Conservation (phyloP, 768 basidiomycete species). For the Mycena albidolilacea region DNA sequence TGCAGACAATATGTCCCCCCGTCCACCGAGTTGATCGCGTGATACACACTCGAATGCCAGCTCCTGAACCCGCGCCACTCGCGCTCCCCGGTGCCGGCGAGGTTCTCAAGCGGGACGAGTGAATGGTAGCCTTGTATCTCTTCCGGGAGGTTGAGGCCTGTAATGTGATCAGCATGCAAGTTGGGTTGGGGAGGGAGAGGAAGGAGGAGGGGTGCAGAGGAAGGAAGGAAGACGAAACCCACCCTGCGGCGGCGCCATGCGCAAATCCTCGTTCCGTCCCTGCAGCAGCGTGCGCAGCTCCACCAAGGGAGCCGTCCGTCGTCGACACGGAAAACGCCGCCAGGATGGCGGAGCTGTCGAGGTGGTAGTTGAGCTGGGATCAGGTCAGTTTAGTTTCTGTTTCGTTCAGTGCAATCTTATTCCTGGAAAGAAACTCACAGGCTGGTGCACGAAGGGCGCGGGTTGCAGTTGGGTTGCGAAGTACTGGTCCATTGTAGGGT, state of each 20-base stretch:
- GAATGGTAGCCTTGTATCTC: too few species aligned
- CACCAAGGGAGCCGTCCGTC: conserved; percentile 55
- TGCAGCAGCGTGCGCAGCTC: conserved; percentile 62
- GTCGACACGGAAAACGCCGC: conserved; percentile 64
- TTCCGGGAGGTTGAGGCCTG: too few species aligned
- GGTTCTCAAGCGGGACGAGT: too few species aligned
- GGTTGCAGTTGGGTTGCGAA: conserved; percentile 61
- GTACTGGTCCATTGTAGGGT: conserved; percentile 51
- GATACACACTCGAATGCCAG: too few species aligned
- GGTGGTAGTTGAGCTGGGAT: conserved; percentile 88
- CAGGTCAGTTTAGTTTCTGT: conserved; percentile 4
- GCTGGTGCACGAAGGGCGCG: conserved; percentile 74
- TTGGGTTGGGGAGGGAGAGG: too few species aligned
- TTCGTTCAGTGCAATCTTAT: too few species aligned
- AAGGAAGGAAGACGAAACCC: conserved; percentile 6
- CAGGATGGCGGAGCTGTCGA: conserved; percentile 84
- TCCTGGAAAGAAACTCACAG: conserved; percentile 58
- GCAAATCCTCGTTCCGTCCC: conserved; percentile 77
- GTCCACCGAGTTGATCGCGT: too few species aligned
- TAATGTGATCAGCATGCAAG: too few species aligned
- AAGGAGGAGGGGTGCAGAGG: too few species aligned
- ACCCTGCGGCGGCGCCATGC: conserved; percentile 61
- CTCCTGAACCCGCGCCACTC: too few species aligned
- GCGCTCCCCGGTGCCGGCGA: too few species aligned
- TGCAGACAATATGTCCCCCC: too few species aligned